Percentiles rank a stretch among this genome's conserved stretches.
Evolutionary conservation across 345 rosid species (phyloP).

Genomic region (Xanthoceras sorbifolium): DNA sequence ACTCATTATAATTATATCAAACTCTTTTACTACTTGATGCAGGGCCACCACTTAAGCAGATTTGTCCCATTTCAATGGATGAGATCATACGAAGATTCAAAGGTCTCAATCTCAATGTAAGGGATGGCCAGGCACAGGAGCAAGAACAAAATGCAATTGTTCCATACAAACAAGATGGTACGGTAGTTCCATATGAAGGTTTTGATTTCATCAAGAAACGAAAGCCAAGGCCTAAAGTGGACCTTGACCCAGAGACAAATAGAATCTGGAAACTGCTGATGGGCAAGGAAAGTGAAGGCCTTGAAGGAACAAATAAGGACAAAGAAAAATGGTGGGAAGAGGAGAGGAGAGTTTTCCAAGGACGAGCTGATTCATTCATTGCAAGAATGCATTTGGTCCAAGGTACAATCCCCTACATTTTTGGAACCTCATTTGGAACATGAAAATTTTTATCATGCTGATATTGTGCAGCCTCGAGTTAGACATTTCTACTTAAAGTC

Average conservation of each 20-base stretch:
- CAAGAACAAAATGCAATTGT: constrained; percentile 62
- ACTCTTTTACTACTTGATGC: constrained; percentile 30
- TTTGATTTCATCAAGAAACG: constrained; percentile 42
- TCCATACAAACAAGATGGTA: constrained; percentile 56
- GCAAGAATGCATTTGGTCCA: constrained; percentile 96
- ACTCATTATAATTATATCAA: constrained; percentile 11
- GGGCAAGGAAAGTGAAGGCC: constrained; percentile 67
- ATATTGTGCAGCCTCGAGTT: neutral
- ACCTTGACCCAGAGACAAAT: constrained; percentile 82
- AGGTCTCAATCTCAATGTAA: constrained; percentile 45
- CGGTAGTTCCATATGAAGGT: constrained; percentile 57
- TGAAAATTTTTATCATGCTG: neutral
- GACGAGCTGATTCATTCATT: constrained; percentile 85
- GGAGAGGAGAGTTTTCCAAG: constrained; percentile 72
- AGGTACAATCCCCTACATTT: constrained; percentile 47
- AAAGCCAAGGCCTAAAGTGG: constrained; percentile 82
- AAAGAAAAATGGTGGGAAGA: constrained; percentile 85
- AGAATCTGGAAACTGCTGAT: constrained; percentile 86
- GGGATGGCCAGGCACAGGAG: constrained; percentile 28
- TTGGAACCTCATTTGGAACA: constrained; percentile 5
- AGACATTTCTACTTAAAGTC: neutral
- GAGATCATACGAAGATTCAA: constrained; percentile 51
- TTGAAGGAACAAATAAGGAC: constrained; percentile 46
- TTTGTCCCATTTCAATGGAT: constrained; percentile 31
- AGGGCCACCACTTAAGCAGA: constrained; percentile 40